These are phyloP conservation scores for Dipteronia sinensis DNA, from an alignment of 345 rosid genomes.

Conservation along the genomic window DNA sequence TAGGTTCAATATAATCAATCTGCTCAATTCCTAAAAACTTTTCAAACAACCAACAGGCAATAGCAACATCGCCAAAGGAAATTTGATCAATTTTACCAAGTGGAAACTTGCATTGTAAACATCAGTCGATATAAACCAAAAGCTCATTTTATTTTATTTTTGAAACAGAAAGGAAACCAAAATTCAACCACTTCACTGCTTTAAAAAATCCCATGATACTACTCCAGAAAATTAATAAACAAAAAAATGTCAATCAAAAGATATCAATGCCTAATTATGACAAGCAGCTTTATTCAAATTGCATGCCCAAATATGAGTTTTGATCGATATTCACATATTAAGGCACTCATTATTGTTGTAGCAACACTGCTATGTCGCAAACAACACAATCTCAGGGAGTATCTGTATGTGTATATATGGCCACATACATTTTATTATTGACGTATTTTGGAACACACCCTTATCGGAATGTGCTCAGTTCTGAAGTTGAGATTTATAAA, in stretches of 20 bases:
- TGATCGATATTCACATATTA: not conserved
- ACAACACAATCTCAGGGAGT: not conserved
- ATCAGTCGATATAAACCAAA: not conserved
- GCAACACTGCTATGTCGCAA: not conserved
- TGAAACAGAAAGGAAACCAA: not conserved
- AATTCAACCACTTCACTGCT: not conserved
- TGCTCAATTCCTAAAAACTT: no score
- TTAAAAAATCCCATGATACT: not conserved
- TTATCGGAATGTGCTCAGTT: conserved; percentile 20
- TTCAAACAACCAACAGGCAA: no score
- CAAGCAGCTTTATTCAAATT: not conserved
- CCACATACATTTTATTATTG: not conserved
- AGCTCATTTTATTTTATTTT: not conserved
- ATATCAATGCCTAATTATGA: not conserved
- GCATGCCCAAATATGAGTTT: not conserved
- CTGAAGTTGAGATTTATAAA: conserved; percentile 60
- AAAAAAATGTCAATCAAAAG: not conserved
- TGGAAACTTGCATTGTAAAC: not conserved
- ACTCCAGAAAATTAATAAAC: not conserved
- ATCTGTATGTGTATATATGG: not conserved
- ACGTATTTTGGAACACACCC: not conserved
- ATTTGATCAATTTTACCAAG: no score
- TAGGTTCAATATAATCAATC: no score
- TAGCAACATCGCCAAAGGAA: no score
- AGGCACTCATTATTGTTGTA: not conserved